Percentiles rank a stretch among this genome's conserved stretches.
These are phyloP conservation scores for Sarcomyxa edulis DNA, from an alignment of 768 basidiomycete genomes.

Conservation along the genomic window DNA sequence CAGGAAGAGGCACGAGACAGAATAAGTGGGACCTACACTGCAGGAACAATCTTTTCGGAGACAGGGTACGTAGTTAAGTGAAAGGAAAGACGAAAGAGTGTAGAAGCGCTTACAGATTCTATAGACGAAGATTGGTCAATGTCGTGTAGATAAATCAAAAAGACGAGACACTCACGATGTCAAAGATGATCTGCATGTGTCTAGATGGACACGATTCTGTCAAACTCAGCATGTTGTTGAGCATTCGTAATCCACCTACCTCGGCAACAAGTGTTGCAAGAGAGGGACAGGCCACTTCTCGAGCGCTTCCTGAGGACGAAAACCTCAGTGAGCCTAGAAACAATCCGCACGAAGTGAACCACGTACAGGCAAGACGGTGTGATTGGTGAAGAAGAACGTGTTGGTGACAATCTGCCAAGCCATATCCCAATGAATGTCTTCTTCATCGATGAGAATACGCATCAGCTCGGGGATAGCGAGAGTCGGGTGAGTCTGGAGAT, in stretches of 20 bases:
- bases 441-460: constrained; percentile 89
- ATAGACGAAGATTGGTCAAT: constrained; percentile 5
- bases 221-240: not conserved
- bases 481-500: constrained; percentile 81
- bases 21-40: constrained; percentile 42
- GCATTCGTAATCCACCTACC: constrained; percentile 27
- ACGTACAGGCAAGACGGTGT: constrained; percentile 84
- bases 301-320: constrained; percentile 57
- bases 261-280: constrained; percentile 78
- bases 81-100: not conserved
- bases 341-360: not conserved
- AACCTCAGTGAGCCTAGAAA: not conserved
- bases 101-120: constrained; percentile 44
- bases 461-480: constrained; percentile 93
- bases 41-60: constrained; percentile 53
- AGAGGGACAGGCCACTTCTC: constrained; percentile 93
- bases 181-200: constrained; percentile 90
- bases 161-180: constrained; percentile 56
- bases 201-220: constrained; percentile 24
- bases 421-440: constrained; percentile 74
- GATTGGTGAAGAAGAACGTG: constrained; percentile 95
- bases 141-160: not conserved
- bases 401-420: constrained; percentile 90
- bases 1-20: not conserved
- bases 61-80: constrained; percentile 1